Conservation (phyloP, 23 red algal species). For the Chondrus crispus region DNA sequence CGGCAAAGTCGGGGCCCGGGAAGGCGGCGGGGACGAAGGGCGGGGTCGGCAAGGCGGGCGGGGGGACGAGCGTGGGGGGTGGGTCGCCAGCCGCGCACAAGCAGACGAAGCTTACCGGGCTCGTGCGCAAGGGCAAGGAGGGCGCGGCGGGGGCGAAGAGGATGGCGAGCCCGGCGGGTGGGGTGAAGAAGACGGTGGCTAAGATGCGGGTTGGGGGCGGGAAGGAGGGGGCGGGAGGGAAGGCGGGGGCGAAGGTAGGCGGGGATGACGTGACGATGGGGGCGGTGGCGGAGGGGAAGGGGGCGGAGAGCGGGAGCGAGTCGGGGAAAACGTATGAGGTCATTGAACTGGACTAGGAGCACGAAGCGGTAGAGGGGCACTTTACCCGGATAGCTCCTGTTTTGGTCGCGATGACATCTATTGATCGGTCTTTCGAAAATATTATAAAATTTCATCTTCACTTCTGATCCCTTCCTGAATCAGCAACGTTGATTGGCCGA, state of each 20-base stretch:
- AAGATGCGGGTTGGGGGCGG: background rate
- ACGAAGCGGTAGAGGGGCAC: no score
- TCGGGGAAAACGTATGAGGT: background rate
- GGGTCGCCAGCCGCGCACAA: background rate
- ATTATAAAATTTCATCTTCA: no score
- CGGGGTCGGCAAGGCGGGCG: background rate
- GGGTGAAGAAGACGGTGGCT: background rate
- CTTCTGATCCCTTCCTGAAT: no score
- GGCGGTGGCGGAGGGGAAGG: background rate
- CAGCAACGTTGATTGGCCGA: no score
- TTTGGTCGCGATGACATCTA: no score
- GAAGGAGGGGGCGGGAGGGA: background rate
- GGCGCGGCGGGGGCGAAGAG: background rate
- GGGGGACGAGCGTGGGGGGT: background rate
- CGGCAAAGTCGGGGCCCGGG: background rate
- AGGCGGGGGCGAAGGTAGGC: background rate
- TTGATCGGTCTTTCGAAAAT: no score
- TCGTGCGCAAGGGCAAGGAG: background rate
- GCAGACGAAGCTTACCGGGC: background rate
- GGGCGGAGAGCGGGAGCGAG: background rate
- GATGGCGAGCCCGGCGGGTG: background rate
- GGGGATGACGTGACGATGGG: background rate
- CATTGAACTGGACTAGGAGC: constrained; percentile 17
- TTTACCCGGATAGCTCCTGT: no score
- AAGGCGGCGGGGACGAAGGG: background rate